Evolutionary conservation across 73 alveolate species (phyloP).

Genomic region (Blepharisma stoltei): DNA sequence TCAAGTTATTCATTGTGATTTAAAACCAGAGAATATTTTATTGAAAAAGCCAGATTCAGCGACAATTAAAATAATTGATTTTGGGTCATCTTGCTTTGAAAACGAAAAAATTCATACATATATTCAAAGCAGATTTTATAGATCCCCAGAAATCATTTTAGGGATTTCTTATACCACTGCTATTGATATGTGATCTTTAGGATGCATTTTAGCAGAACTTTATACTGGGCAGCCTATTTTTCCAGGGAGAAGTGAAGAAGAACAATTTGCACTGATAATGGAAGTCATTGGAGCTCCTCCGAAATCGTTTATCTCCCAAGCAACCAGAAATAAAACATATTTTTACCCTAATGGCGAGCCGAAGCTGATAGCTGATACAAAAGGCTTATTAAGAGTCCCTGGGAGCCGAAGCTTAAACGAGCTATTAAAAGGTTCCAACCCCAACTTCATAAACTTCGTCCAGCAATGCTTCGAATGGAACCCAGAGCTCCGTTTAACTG

Average conservation of each 20-base stretch:
- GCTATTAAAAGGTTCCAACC: background rate
- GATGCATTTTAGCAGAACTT: conserved; percentile 88
- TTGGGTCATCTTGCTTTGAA: conserved; percentile 81
- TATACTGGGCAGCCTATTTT: conserved; percentile 82
- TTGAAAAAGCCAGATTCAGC: conserved; percentile 54
- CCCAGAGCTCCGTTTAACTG: conserved; percentile 8
- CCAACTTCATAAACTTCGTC: conserved; percentile 10
- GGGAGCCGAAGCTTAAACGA: conserved; percentile 17
- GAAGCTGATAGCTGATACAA: background rate
- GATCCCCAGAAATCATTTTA: conserved; percentile 96
- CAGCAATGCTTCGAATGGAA: background rate
- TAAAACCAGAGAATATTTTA: conserved; percentile 85
- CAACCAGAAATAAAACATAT: conserved; percentile 55
- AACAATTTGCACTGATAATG: conserved; percentile 73
- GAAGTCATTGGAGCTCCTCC: conserved; percentile 82
- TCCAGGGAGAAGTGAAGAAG: conserved; percentile 90
- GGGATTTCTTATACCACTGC: conserved; percentile 91
- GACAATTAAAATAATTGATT: conserved; percentile 74
- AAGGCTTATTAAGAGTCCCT: conserved; percentile 21
- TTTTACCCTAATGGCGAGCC: conserved; percentile 42
- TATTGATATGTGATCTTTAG: conserved; percentile 97
- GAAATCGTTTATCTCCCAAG: conserved; percentile 47
- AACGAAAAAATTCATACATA: conserved; percentile 71
- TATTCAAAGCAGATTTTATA: conserved; percentile 86
- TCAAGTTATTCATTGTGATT: conserved; percentile 77